Base-by-base conservation (phyloP, 495 filamentous ascomycete species). In the Pseudoneurospora amorphoporcata region DNA sequence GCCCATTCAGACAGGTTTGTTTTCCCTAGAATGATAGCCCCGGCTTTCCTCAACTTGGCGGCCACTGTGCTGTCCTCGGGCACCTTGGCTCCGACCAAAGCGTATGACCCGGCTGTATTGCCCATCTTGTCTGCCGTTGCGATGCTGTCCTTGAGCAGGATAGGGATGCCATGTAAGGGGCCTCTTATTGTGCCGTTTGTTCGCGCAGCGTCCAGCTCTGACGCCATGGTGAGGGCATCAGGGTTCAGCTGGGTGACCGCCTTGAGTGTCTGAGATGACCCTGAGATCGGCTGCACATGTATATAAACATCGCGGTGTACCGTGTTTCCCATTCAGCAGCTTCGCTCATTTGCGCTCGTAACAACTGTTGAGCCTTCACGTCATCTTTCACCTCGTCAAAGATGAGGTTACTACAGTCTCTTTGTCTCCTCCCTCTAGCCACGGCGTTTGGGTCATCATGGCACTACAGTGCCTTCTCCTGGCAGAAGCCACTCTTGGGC, bases 81-180 rank as follows among this genome's bases (percentile, higher is more conserved):
- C 9, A 86, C 80, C 68, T 78, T 83, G n/a, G 86, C 79, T 38
- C 87, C 84, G n/a, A 85, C 71, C 5, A 91, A 79, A 8, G 87
- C 82, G 68, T 81, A 90, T 0, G 88, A 91, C 8, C 90, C 89
- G 17, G 87, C 89, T 0, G 78, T 75, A 53, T 72, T 80, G 76
- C 90, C 87, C 90, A 92, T 89, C 58, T 86, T 84, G 73, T 93
- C 91, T 68, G 85, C 85, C 3, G 88, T 90, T 29, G 87, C 91
- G 71, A 92, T 92, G 81, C 91, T 93, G 76, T 90, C 86, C 80
- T 92, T 92, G 78, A 92, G 85, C 14, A 92, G 75, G 58, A 92
- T 86, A 1, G 90, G 90, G 41, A 92, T 85, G 16, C 90, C 90
- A 80, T 92, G 89, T 3, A 91, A 81, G 5, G 86, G 86, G 12